Evolutionary conservation across 2,329 filamentous ascomycete genomes (phyloP).

Genomic region (Venturiaceae sp.): DNA sequence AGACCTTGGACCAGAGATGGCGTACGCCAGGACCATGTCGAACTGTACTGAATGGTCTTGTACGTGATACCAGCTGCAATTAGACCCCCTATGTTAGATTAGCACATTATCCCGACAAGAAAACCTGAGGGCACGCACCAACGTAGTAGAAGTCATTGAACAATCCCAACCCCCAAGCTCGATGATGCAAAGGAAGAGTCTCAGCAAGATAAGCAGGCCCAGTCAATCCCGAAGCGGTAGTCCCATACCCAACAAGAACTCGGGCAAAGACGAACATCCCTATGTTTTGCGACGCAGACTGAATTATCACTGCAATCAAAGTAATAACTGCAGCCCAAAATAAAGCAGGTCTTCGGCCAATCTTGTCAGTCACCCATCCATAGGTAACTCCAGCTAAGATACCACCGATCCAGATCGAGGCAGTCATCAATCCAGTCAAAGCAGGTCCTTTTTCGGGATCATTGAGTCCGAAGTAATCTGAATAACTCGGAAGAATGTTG

Average conservation of each 20-base stretch:
- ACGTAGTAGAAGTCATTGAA: conserved; percentile 27
- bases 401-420: conserved; percentile 44
- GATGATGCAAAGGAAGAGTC: conserved; percentile 34
- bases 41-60: conserved; percentile 31
- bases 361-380: conserved; percentile 31
- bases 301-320: conserved; percentile 35
- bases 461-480: conserved; percentile 46
- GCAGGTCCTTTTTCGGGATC: conserved; percentile 18
- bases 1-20: conserved; percentile 35
- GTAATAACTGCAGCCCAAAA: conserved; percentile 32
- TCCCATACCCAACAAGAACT: conserved; percentile 39
- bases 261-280: conserved; percentile 41
- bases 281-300: conserved; percentile 39
- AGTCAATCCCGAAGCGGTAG: conserved; percentile 31
- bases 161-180: conserved; percentile 34
- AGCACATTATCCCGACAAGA: background rate
- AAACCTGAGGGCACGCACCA: background rate
- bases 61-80: conserved; percentile 39
- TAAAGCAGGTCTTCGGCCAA: conserved; percentile 35
- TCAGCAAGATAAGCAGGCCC: conserved; percentile 41
- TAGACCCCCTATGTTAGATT: conserved; percentile 17
- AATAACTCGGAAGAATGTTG: conserved; percentile 47
- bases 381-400: conserved; percentile 34
- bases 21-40: conserved; percentile 37
- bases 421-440: conserved; percentile 45